A percentile compares a stretch with the other conserved stretches of the same genome.
phyloP scores from a whole-genome alignment of 768 basidiomycete genomes.

The Obba rivulosa region DNA sequence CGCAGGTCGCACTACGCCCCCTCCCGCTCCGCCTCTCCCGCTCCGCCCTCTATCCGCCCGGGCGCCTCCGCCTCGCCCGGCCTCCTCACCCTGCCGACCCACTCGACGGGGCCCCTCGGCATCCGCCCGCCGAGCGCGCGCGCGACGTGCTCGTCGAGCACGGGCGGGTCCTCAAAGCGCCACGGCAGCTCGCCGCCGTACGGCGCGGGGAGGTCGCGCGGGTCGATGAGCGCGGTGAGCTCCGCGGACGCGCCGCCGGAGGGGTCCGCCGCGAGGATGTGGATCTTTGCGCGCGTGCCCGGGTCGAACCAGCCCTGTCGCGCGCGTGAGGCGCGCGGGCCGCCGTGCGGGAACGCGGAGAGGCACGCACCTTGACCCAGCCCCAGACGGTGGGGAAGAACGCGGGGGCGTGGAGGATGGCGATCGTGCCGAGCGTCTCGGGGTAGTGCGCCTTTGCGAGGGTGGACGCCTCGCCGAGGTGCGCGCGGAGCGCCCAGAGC shows the following conservation, averaged over 20 bases:
- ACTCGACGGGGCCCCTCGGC: constrained; percentile 54
- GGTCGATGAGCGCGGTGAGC: constrained; percentile 46
- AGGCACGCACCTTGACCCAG: constrained; percentile 63
- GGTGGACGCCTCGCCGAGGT: constrained; percentile 69
- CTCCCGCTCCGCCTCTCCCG: background rate
- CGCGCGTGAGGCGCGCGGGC: background rate
- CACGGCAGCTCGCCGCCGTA: constrained; percentile 78
- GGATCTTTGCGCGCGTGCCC: constrained; percentile 71
- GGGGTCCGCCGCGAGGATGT: constrained; percentile 61
- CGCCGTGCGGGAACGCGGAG: background rate
- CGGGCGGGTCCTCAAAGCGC: constrained; percentile 62
- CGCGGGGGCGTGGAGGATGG: constrained; percentile 71
- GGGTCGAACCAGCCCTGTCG: constrained; percentile 73
- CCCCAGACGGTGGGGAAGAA: constrained; percentile 84
- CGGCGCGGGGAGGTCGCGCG: constrained; percentile 49
- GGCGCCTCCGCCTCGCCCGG: background rate
- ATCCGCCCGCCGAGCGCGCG: constrained; percentile 39
- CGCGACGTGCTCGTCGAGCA: constrained; percentile 48
- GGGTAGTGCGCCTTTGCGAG: constrained; percentile 81
- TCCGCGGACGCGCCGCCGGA: constrained; percentile 26
- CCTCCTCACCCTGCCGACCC: constrained; percentile 35
- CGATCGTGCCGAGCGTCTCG: constrained; percentile 65
- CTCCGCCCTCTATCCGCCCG: background rate
- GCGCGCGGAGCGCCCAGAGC: constrained; percentile 66
- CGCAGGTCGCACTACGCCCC: background rate